Base-by-base conservation (phyloP, 2,329 filamentous ascomycete species). In the Rasamsonia emersonii region DNA sequence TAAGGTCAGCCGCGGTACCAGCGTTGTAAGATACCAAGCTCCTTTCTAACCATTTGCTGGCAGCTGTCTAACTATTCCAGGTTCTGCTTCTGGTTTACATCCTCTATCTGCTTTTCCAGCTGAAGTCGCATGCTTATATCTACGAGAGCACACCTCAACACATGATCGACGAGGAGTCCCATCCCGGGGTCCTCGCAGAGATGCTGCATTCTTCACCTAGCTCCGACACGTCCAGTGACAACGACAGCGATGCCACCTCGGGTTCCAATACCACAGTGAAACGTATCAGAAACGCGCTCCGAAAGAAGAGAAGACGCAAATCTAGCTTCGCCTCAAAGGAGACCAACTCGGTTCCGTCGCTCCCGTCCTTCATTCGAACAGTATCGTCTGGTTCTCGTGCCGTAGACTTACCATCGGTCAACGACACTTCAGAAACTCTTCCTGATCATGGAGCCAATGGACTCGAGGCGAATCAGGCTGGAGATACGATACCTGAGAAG, bases 71-170 rank as follows among this genome's bases (percentile, higher is more conserved):
- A 27, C 18, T 49, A 54, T 36, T 47, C 31, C 30, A 77, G 73
- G 68, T 89, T 33, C 64, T 91, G 8, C 69, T 91, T 2, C 51
- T 91, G 23, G 79, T 93, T 10, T 93, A 93, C 52, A 61, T 76
- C 30, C 64, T 91, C n/a, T 93, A 91, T 50, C 70, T 93, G 16
- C 55, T 89, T n/a, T 93, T 93, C 58, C 85, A 91, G 62, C 73
- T 93, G 42, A 89, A 89, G 59, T 88, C 84, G 1, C 85, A 93
- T 52, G 74, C 82, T 8, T 91, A 89, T 62, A 77, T 93, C 68
- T 91, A 91, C 47, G 81, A 85, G 59, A 88, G 84, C 41, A 93
- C 83, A 3, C 86, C 86, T 9, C 85, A 93, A 61, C 79, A 88
- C 47, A 79, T 88, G 40, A 88, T 93, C 43, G 86, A 93, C 47